Conservation (phyloP, 1,284 basidiomycete genomes). For the Ustilago loliicola region DNA sequence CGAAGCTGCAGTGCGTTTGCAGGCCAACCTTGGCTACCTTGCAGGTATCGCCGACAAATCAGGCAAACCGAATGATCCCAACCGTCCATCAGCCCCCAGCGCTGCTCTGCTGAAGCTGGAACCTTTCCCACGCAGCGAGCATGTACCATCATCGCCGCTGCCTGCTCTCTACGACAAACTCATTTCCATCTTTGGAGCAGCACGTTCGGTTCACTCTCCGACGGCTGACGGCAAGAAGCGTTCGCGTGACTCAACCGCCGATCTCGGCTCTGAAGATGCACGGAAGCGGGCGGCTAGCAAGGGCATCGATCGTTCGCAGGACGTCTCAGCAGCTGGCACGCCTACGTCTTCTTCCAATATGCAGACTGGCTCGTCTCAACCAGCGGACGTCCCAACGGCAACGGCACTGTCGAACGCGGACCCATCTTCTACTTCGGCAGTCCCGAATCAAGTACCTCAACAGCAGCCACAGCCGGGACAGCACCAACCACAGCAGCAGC, state of each 20-base stretch:
- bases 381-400: slow-evolving; percentile 5
- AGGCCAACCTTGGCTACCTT: slow-evolving; percentile 55
- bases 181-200: slow-evolving; percentile 24
- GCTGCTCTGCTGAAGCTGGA: slow-evolving; percentile 39
- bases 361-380: slow-evolving; percentile 7
- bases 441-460: neutral
- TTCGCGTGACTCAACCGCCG: slow-evolving; percentile 32
- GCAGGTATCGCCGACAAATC: slow-evolving; percentile 55
- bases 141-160: slow-evolving; percentile 36
- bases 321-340: slow-evolving; percentile 23
- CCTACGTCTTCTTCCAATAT: slow-evolving; percentile 20
- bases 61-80: slow-evolving; percentile 22
- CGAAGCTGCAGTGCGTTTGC: slow-evolving; percentile 54
- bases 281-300: slow-evolving; percentile 28
- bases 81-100: slow-evolving; percentile 13
- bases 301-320: slow-evolving; percentile 24
- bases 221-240: slow-evolving; percentile 25
- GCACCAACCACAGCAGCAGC: slow-evolving; percentile 10
- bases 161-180: slow-evolving; percentile 51
- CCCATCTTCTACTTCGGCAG: slow-evolving; percentile 1
- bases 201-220: slow-evolving; percentile 11
- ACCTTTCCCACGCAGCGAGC: slow-evolving; percentile 46
- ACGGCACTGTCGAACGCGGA: neutral
- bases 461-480: slow-evolving; percentile 2
- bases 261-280: slow-evolving; percentile 16